Base-by-base conservation (phyloP, 371 early-diverging fungal genomes). In the Mortierella polycephala region DNA sequence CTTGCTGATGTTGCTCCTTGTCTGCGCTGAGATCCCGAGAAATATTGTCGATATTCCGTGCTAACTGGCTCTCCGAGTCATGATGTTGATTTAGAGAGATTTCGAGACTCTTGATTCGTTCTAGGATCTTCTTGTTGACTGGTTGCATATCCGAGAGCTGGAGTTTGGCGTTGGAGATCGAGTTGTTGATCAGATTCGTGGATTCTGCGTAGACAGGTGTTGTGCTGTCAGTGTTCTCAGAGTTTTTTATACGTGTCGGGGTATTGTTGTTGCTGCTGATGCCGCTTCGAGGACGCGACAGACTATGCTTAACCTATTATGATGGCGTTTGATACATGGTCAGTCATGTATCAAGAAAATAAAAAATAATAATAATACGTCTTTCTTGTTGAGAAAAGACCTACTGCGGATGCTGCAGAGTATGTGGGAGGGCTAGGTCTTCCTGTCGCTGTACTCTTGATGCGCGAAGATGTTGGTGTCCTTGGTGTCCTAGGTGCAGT, bases 101-200 rank as follows among this genome's bases (percentile, higher is more conserved):
- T n/a, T 79, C 73, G 8, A 72, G 63, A 12, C 45, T 69, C 23
- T 72, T 72, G 62, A 69, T 79, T 44, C 64, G 63, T 7, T 69
- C 79, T 14, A 72, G 41, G 41, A 55, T 20, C 1, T 54, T 40
- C 7, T 60, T 2, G 20, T 79, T 62, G 6, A 72, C 30, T 13
- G 70, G 71, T 9, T 57, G 63, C 14, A 67, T 66, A 18, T 75
- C 75, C 8, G 70, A 66, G n/a, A 75, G 67, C 2, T 66, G 59
- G 13, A 66, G 44, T 59, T 55, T 62, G 9, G 69, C 57, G 30
- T 47, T 66, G 13, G 69, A 68, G 2, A 45, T 42, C 13, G 55
- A 30, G 40, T 51, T 45, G 37, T 52, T 64, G 50, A 62, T 37
- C 11, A 67, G 70, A 11, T 21, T 41, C 1, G 39, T 42, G 1